Conservation (phyloP, 2,329 filamentous ascomycete species). For the Aspergillus latus region DNA sequence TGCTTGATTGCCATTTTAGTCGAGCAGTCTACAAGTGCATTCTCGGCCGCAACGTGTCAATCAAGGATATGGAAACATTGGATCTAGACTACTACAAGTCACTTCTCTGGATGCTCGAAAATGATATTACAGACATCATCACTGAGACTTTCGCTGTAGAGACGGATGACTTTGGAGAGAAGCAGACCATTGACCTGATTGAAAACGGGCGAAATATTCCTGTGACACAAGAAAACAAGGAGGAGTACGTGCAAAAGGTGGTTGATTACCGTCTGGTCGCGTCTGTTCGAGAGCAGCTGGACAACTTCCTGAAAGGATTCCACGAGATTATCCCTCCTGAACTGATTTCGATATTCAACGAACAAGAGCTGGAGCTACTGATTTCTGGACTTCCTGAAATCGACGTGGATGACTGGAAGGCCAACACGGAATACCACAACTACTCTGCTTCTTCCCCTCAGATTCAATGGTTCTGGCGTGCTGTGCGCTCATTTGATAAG, state of each 20-base stretch:
- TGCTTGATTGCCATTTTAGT: conserved; percentile 98
- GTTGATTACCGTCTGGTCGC: conserved; percentile 91
- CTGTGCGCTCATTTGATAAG: conserved; percentile 95
- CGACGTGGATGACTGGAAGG: conserved; percentile 98
- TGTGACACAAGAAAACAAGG: conserved; percentile 97
- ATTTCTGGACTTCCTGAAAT: conserved; percentile 98
- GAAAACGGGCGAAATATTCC: conserved; percentile 85
- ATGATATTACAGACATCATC: conserved; percentile 97
- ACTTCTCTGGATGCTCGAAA: conserved; percentile 95
- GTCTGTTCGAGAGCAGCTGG: conserved; percentile 91
- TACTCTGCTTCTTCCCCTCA: conserved; percentile 92
- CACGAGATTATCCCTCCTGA: conserved; percentile 97
- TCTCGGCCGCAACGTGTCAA: conserved; percentile 87
- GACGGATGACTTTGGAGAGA: conserved; percentile 89
- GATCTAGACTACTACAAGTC: conserved; percentile 99
- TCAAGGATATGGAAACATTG: conserved; percentile 99
- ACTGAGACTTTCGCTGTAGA: conserved; percentile 95
- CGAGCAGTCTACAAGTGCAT: conserved; percentile 98
- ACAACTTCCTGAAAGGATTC: conserved; percentile 89
- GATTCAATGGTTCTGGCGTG: conserved; percentile 99
- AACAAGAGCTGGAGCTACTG: conserved; percentile 92
- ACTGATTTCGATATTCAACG: conserved; percentile 94
- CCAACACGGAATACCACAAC: conserved; percentile 98
- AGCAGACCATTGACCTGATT: conserved; percentile 80
- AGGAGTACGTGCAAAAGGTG: conserved; percentile 91